Base-by-base conservation (phyloP, 768 basidiomycete species). In the Nevesoporus exiguus region DNA sequence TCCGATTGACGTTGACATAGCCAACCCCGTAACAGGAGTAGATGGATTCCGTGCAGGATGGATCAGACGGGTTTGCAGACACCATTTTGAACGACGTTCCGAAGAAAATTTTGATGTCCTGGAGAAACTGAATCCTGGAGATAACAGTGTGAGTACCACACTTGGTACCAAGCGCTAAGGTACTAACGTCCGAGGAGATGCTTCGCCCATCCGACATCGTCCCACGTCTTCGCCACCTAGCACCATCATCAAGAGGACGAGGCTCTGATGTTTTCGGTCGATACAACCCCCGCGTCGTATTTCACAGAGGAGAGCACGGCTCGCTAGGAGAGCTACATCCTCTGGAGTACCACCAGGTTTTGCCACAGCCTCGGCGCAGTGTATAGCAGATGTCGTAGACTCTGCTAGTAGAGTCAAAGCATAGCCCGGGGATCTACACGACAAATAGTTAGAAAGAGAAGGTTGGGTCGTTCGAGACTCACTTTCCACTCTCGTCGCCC, bases 211-310 rank as follows among this genome's bases (percentile, higher is more conserved):
- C 53, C 83, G 77, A 73, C 90, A 93, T 56, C 89, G 83, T 1
- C 93, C 92, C 0, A 98, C 93, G 67, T 99, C 97, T 66, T 98
- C 97, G 56, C 92, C 95, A 9, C 97, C 97, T n/a, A 98, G 76
- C 3, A 90, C 87, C 92, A 99, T 95, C 77, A 93, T 80, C 33
- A 96, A 71, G 37, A 96, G 75, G 5, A 95, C 86, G 9, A 98
- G 74, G 44, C 77, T 80, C 71, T 99, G 97, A 66, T 95, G 93
- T 59, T 87, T 84, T 42, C 86, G 79, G 68, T 98, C 97, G 2
- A 98, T 81, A 65, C 96, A 98, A 5, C 97, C 95, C 2, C 95
- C 93, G 46, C 75, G 76, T 40, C 78, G 76, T 30, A 98, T 81
- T 70, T 97, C 93, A 5, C 80, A 74, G 34, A 99, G 76, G 30